phyloP scores from a whole-genome alignment of 306 rosid species.

The Trifolium subterraneum region DNA sequence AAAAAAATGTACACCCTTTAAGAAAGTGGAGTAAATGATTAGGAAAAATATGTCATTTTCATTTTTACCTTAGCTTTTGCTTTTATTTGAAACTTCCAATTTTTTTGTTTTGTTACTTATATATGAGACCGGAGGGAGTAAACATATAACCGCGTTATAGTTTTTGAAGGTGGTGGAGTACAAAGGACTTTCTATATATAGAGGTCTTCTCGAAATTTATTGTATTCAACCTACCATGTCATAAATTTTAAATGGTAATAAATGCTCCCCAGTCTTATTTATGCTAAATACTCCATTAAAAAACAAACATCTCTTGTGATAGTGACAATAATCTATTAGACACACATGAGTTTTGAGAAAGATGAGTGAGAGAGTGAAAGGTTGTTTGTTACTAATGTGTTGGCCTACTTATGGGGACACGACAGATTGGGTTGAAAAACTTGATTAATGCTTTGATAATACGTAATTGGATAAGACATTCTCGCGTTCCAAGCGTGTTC shows the following conservation, averaged over 20 bases:
- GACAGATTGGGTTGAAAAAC: not conserved
- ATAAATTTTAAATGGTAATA: slow-evolving; percentile 1
- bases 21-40: too few relatives aligned
- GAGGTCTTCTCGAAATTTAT: not conserved
- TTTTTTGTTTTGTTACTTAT: too few relatives aligned
- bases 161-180: not conserved
- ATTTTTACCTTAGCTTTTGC: too few relatives aligned
- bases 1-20: too few relatives aligned
- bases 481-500: not conserved
- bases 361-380: not conserved
- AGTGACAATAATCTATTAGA: not conserved
- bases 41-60: too few relatives aligned
- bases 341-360: not conserved
- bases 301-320: not conserved
- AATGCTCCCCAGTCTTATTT: not conserved
- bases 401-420: not conserved
- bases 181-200: not conserved
- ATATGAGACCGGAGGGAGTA: too few relatives aligned
- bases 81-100: too few relatives aligned
- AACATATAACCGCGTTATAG: too few relatives aligned
- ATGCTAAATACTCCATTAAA: not conserved
- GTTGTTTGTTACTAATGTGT: not conserved
- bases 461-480: too few relatives aligned
- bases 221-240: not conserved
- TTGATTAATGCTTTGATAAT: not conserved